These are phyloP conservation scores for Lachancea sp. DNA, from an alignment of 805 yeast genomes.

Conservation along the genomic window DNA sequence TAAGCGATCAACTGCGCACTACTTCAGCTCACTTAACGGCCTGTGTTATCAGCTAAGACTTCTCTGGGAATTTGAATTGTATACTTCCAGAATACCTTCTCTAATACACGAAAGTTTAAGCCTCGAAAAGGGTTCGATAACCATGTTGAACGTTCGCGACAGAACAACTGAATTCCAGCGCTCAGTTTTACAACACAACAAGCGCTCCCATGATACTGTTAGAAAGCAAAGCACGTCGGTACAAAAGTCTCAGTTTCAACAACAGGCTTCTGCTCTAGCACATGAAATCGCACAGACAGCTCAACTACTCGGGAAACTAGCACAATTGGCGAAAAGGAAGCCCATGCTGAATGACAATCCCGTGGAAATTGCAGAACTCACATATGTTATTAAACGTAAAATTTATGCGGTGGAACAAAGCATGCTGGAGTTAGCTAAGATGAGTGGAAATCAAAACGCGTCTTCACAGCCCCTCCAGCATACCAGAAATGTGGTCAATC, in stretches of 20 bases:
- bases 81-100: too few species aligned
- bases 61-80: too few species aligned
- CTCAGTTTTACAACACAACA: slow-evolving; percentile 73
- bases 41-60: too few species aligned
- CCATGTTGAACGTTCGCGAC: slow-evolving; percentile 46
- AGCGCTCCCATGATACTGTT: slow-evolving; percentile 39
- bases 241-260: slow-evolving; percentile 55
- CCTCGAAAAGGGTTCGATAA: background rate
- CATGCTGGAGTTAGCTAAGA: slow-evolving; percentile 63
- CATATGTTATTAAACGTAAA: slow-evolving; percentile 57
- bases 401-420: slow-evolving; percentile 64
- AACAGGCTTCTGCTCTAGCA: slow-evolving; percentile 74
- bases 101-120: background rate
- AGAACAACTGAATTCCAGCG: slow-evolving; percentile 90
- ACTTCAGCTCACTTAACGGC: too few species aligned
- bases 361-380: slow-evolving; percentile 84
- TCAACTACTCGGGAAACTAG: slow-evolving; percentile 69
- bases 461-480: slow-evolving; percentile 45
- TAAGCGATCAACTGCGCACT: too few species aligned
- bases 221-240: slow-evolving; percentile 16
- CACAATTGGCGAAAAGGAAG: slow-evolving; percentile 77
- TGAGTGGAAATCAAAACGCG: slow-evolving; percentile 34
- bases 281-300: slow-evolving; percentile 85
- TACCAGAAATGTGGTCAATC: slow-evolving; percentile 77
- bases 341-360: slow-evolving; percentile 93